Conservation (phyloP, 768 basidiomycete species). For the Suillus decipiens region DNA sequence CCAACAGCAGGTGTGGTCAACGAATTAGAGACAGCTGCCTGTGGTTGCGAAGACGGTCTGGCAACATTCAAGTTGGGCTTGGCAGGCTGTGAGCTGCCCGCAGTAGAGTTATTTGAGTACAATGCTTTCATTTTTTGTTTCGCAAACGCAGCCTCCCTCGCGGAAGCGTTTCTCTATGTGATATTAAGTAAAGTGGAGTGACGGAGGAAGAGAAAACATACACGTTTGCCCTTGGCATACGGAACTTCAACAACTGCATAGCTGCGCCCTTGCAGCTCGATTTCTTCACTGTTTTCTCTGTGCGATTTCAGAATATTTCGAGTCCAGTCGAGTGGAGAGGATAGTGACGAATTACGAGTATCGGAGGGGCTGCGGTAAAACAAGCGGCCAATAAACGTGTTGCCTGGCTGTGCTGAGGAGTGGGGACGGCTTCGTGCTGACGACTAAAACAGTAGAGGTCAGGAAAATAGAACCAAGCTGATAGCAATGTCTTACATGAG, state of each 20-base stretch:
- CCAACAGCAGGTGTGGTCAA: not conserved
- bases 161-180: not conserved
- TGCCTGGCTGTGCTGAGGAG: not conserved
- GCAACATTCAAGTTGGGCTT: not conserved
- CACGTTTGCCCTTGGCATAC: not conserved
- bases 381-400: not conserved
- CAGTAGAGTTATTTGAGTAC: not conserved
- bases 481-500: not conserved
- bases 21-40: not conserved
- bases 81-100: not conserved
- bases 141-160: not conserved
- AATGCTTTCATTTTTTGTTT: not conserved
- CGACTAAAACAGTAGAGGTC: not conserved
- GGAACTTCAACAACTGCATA: not conserved
- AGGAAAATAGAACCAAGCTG: not conserved
- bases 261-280: not conserved
- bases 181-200: not conserved
- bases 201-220: not conserved
- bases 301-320: not conserved
- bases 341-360: not conserved
- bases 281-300: not conserved
- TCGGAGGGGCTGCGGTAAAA: not conserved
- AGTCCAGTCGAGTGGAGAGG: not conserved
- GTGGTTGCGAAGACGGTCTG: not conserved
- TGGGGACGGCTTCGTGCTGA: not conserved